phyloP scores from a whole-genome alignment of 2,329 filamentous ascomycete species.

The Aaosphaeria pasadenensis region DNA sequence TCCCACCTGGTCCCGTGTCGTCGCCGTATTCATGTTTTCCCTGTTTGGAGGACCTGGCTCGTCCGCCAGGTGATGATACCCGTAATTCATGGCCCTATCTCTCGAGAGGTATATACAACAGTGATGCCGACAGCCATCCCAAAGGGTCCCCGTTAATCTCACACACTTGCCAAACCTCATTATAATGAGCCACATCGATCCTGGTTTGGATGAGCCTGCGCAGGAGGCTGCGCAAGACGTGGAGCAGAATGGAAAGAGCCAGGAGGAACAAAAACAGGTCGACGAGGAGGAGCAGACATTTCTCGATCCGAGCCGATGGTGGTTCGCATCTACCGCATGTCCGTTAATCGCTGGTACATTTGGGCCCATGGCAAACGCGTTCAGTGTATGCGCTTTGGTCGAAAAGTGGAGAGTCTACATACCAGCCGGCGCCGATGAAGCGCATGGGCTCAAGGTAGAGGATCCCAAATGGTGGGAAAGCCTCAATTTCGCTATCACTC shows the following conservation, averaged over 20 bases:
- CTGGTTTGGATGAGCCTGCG: slow-evolving; percentile 51
- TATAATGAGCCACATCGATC: slow-evolving; percentile 41
- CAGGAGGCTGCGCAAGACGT: slow-evolving; percentile 46
- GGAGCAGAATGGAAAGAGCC: slow-evolving; percentile 33
- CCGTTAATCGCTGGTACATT: slow-evolving; percentile 57
- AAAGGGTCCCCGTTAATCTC: too few species aligned
- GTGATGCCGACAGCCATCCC: too few species aligned
- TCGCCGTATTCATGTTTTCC: too few species aligned
- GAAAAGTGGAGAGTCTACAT: slow-evolving; percentile 56
- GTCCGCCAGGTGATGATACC: too few species aligned
- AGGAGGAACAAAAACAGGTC: slow-evolving; percentile 29
- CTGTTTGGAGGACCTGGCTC: too few species aligned
- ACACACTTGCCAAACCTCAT: neutral
- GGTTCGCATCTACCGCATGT: slow-evolving; percentile 59
- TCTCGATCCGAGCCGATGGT: slow-evolving; percentile 53
- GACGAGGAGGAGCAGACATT: slow-evolving; percentile 42
- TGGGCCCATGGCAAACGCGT: slow-evolving; percentile 55
- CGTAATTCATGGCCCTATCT: too few species aligned
- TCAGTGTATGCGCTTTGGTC: slow-evolving; percentile 55
- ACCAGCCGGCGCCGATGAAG: slow-evolving; percentile 44
- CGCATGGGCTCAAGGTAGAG: slow-evolving; percentile 43
- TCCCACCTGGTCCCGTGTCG: too few species aligned
- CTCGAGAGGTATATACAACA: too few species aligned
- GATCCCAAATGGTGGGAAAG: slow-evolving; percentile 51
- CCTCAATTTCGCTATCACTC: neutral